Evolutionary conservation across 148 eudicot species (phyloP).

Genomic region (Diospyros lotus): DNA sequence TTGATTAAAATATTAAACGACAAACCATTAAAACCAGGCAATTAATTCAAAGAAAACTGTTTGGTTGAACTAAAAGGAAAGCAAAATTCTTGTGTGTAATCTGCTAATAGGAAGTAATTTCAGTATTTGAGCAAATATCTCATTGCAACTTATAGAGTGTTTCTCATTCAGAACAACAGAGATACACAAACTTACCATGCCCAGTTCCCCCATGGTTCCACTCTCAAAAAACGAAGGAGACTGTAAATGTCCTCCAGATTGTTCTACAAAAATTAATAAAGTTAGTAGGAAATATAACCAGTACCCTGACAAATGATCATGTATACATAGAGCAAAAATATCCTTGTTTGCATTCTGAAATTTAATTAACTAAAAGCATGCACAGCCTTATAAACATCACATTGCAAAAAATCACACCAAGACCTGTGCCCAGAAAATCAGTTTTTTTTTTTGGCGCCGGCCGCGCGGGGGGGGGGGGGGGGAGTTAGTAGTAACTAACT

Average conservation of each 20-base stretch:
- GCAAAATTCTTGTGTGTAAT: not conserved
- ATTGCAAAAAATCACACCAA: too few relatives aligned
- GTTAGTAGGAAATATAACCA: constrained; percentile 17
- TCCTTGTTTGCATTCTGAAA: not conserved
- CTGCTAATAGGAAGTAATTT: not conserved
- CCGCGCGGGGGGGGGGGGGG: too few relatives aligned
- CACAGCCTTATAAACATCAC: not conserved
- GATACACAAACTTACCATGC: constrained; percentile 63
- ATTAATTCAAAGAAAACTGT: not conserved
- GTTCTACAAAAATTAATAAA: constrained; percentile 52
- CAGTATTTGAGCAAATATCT: not conserved
- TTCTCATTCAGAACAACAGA: not conserved
- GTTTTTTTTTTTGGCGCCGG: too few relatives aligned
- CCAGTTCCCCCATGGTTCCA: constrained; percentile 99
- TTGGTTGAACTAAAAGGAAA: not conserved
- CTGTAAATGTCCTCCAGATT: constrained; percentile 91
- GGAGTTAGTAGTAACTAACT: not conserved
- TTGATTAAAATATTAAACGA: not conserved
- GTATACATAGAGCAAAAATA: not conserved
- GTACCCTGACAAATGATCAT: not conserved
- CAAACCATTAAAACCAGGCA: not conserved
- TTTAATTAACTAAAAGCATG: not conserved
- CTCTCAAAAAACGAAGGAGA: constrained; percentile 86
- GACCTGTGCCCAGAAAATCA: too few relatives aligned
- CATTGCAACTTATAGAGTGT: not conserved